Base-by-base conservation (phyloP, 225 moss, liverwort and hornwort genomes). In the Sphagnum tenellum region DNA sequence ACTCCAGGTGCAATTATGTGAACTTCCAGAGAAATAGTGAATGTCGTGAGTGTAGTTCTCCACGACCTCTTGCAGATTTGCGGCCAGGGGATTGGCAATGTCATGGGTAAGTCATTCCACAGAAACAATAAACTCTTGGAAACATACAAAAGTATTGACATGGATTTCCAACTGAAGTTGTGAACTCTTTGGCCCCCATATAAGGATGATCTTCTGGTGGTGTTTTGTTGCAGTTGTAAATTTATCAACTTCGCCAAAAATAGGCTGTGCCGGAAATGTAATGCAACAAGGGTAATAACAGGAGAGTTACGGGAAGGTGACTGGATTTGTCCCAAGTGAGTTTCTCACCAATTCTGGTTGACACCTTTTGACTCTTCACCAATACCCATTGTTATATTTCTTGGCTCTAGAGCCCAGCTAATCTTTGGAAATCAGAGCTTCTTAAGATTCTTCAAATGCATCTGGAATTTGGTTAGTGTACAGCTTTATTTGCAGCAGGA, bases 161-260 rank as follows among this genome's bases (percentile, higher is more conserved):
- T 29, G 29, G 29, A 29, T 29, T 29, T 29, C 29, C 29, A 29
- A 29, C 29, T 29, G 29, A 29, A 29, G 29, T 29, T 29, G 29
- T 29, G 29, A 29, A 29, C 29, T 29, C 29, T 29, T 29, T 29
- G 0, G 29, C 29, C 29, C 29, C 29, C 29, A 29, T 5, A 5
- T 6, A 0, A 5, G 52, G 9, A 52, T 6, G 9, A 5, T 53
- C 7, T 5, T 51, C 4, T 48, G 9, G 61, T 72, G 54, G 52
- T 58, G 9, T 29, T 29, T 29, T 29, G 44, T 66, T 49, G 52
- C 83, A 92, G 93, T 69, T 99, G 98, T 75, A 81, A 74, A 61
- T 99, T 83, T 67, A 77, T 89, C 59, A 99, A 99, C 74, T 99
- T 99, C 60, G 84, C 93, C 14, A 82, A 93, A 55, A 80, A 80